Conservation (phyloP, 2,329 filamentous ascomycete species). For the Fusarium tanahbumbuense region DNA sequence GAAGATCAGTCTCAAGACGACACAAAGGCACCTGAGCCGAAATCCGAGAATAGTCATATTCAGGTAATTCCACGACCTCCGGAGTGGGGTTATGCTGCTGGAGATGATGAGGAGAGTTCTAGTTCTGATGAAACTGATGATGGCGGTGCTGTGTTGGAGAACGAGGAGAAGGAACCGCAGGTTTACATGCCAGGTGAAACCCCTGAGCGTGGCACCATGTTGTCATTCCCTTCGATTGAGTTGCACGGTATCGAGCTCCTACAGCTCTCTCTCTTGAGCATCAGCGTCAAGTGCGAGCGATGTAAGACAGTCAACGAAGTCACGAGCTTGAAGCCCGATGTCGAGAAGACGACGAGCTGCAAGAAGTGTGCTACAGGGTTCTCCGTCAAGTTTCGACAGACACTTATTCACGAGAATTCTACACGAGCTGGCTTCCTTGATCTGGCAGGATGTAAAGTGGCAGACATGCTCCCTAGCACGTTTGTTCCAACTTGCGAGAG, state of each 20-base stretch:
- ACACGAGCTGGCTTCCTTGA: constrained; percentile 84
- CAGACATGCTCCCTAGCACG: constrained; percentile 81
- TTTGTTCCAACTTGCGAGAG: constrained; percentile 82
- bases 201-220: constrained; percentile 76
- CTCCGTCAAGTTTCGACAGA: constrained; percentile 68
- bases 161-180: constrained; percentile 44
- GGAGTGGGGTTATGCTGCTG: constrained; percentile 72
- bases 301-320: constrained; percentile 81
- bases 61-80: constrained; percentile 79
- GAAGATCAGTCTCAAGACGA: constrained; percentile 10
- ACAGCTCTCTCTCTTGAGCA: constrained; percentile 72
- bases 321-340: constrained; percentile 69
- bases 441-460: constrained; percentile 76
- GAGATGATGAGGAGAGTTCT: constrained; percentile 61
- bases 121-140: constrained; percentile 56
- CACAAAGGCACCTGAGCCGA: constrained; percentile 6
- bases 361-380: constrained; percentile 68
- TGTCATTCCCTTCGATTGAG: constrained; percentile 82
- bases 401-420: constrained; percentile 79
- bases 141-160: constrained; percentile 56
- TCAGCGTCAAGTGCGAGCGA: constrained; percentile 81
- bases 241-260: constrained; percentile 82
- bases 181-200: constrained; percentile 40
- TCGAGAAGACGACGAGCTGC: constrained; percentile 65
- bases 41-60: constrained; percentile 68